phyloP scores from a whole-genome alignment of 306 rosid genomes.

The Ammopiptanthus mongolicus region DNA sequence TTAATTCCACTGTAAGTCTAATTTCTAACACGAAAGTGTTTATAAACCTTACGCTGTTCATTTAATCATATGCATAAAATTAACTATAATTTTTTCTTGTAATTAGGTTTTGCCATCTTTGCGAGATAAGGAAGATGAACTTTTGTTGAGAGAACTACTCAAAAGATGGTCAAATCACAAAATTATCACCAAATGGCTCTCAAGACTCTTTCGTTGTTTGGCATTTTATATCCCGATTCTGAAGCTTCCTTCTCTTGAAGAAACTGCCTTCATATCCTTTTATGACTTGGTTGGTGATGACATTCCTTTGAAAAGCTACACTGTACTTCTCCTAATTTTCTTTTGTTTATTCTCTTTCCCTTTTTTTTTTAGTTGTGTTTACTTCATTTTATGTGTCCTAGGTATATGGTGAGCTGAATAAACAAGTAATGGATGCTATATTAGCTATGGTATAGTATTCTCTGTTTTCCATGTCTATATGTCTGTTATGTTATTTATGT shows the following conservation, averaged over 20 bases:
- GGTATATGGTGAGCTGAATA: constrained; percentile 58
- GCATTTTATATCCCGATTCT: constrained; percentile 42
- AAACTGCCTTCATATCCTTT: constrained; percentile 56
- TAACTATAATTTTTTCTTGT: neutral
- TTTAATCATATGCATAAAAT: neutral
- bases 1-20: constrained; percentile 48
- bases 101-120: constrained; percentile 69
- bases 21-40: neutral
- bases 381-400: constrained; percentile 28
- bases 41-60: neutral
- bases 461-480: neutral
- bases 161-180: constrained; percentile 83
- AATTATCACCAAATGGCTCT: constrained; percentile 63
- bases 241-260: constrained; percentile 59
- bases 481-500: no score
- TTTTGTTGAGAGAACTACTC: constrained; percentile 64
- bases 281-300: constrained; percentile 53
- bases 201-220: constrained; percentile 55
- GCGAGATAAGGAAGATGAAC: constrained; percentile 61
- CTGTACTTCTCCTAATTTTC: neutral
- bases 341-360: neutral
- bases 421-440: constrained; percentile 60
- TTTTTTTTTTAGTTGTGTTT: neutral
- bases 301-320: neutral
- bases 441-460: constrained; percentile 44